Evolutionary conservation across 2,329 filamentous ascomycete species (phyloP).

Genomic region (Lecanoromycetidae sp.): DNA sequence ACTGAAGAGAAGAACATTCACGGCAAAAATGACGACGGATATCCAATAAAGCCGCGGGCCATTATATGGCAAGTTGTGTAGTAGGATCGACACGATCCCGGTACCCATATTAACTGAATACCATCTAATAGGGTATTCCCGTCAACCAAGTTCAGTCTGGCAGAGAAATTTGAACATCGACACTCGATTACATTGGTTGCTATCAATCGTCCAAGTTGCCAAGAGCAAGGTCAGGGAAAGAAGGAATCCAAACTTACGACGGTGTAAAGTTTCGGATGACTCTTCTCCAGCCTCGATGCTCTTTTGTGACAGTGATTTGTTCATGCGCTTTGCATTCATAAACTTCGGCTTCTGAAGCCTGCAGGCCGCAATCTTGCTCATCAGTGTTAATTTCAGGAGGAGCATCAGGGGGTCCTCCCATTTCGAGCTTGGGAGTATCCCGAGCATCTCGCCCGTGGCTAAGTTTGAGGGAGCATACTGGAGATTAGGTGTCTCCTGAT

Average conservation of each 20-base stretch:
- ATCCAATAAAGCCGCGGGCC: constrained; percentile 30
- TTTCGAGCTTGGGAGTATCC: not conserved
- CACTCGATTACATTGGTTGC: too few relatives aligned
- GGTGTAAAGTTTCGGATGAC: too few relatives aligned
- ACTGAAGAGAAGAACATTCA: constrained; percentile 28
- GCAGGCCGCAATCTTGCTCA: not conserved
- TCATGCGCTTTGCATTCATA: too few relatives aligned
- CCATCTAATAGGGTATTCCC: constrained; percentile 26
- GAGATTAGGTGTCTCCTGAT: not conserved
- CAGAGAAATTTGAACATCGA: too few relatives aligned
- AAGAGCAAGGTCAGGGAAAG: too few relatives aligned
- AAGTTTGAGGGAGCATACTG: not conserved
- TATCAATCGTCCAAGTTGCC: too few relatives aligned
- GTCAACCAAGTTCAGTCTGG: too few relatives aligned
- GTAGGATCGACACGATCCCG: constrained; percentile 30
- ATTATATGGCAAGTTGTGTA: constrained; percentile 30
- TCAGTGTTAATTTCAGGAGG: not conserved
- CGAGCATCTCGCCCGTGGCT: not conserved
- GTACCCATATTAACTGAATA: constrained; percentile 33
- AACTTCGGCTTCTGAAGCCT: too few relatives aligned
- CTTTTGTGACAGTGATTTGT: too few relatives aligned
- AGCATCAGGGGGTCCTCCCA: not conserved
- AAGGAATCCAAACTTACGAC: too few relatives aligned
- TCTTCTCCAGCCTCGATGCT: too few relatives aligned
- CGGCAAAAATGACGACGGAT: constrained; percentile 26